Evolutionary conservation across 2,329 filamentous ascomycete species (phyloP).

Genomic region (Aspergillus ochraceoroseus): DNA sequence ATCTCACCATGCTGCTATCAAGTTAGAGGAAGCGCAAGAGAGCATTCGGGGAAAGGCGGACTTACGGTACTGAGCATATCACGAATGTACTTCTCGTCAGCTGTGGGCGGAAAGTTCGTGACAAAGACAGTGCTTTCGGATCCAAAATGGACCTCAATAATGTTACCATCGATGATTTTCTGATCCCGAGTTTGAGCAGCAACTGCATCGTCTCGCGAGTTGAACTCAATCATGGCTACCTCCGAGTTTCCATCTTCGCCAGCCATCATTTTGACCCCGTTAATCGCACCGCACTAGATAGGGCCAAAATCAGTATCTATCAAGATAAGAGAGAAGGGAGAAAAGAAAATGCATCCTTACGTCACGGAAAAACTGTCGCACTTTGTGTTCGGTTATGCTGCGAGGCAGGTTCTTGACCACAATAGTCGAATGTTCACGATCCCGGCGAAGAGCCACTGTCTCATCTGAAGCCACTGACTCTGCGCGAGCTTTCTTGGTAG

Average conservation of each 20-base stretch:
- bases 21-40: conserved; percentile 14
- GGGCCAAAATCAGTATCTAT: background rate
- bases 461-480: conserved; percentile 36
- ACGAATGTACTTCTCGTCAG: conserved; percentile 50
- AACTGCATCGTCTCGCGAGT: conserved; percentile 70
- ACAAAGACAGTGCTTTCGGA: conserved; percentile 79
- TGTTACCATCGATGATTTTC: conserved; percentile 68
- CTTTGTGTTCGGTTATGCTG: conserved; percentile 63
- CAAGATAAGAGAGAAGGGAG: background rate
- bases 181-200: conserved; percentile 76
- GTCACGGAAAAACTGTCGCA: conserved; percentile 87
- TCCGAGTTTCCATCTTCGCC: conserved; percentile 58
- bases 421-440: conserved; percentile 84
- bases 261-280: conserved; percentile 64
- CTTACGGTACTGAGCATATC: conserved; percentile 53
- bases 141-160: conserved; percentile 69
- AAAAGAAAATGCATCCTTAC: conserved; percentile 30
- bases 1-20: conserved; percentile 65
- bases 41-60: conserved; percentile 3
- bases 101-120: conserved; percentile 71
- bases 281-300: conserved; percentile 68
- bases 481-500: conserved; percentile 63
- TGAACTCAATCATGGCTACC: conserved; percentile 80
- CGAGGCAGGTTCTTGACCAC: conserved; percentile 71
- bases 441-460: conserved; percentile 58